Evolutionary conservation across 73 alveolate genomes (phyloP).

Genomic region (Symbiodinium pilosum): DNA sequence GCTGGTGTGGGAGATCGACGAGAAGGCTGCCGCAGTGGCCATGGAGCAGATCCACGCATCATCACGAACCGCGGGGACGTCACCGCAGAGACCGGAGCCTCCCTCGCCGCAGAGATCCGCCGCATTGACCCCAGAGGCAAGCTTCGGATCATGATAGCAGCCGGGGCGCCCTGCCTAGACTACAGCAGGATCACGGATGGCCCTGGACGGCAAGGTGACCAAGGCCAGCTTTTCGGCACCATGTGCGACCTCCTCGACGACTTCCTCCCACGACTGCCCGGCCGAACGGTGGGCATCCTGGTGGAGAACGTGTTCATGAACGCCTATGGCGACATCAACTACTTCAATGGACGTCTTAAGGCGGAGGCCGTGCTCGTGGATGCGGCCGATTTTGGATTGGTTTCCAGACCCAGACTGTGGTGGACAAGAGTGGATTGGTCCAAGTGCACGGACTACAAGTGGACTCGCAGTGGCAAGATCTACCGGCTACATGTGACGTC

Average conservation of each 20-base stretch:
- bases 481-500: not conserved
- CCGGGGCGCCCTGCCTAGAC: not conserved
- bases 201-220: not conserved
- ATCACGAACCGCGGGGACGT: not conserved
- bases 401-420: not conserved
- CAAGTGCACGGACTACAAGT: not conserved
- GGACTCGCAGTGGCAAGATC: not conserved
- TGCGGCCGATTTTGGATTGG: not conserved
- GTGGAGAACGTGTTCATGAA: not conserved
- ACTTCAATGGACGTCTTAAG: not conserved
- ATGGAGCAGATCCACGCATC: not conserved
- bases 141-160: not conserved
- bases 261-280: not conserved
- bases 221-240: not conserved
- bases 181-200: not conserved
- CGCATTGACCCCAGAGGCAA: not conserved
- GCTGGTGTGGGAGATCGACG: not conserved
- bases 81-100: not conserved
- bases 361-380: not conserved
- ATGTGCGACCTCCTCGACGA: not conserved
- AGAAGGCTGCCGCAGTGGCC: not conserved
- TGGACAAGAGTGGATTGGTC: not conserved
- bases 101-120: not conserved
- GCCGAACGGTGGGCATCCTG: not conserved
- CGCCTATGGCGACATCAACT: not conserved